Base-by-base conservation (phyloP, 371 early-diverging fungal species). In the Rhizopus microsporus region DNA sequence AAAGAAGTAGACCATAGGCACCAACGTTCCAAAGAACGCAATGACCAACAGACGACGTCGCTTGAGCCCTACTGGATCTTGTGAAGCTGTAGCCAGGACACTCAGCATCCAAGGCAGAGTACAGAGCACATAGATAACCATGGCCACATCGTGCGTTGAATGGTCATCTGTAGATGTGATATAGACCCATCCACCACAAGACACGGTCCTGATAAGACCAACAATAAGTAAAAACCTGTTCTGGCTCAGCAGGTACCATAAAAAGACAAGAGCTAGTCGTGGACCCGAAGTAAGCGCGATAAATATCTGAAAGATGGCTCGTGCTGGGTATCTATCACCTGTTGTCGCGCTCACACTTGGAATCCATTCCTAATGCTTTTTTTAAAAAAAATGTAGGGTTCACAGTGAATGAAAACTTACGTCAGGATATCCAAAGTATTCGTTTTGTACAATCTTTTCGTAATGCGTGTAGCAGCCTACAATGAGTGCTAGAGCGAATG, bases 81-180 rank as follows among this genome's bases (percentile, higher is more conserved):
- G 57, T 6, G 63, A 44, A 6, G 62, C 68, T 3, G 77, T 75
- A 35, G 62, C 73, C 17, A 87, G 56, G 30, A 86, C 75, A 45
- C 87, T 81, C 31, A 85, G 16, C 75, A 88, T 89, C 73, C 89
- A 90, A 6, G 91, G 88, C 44, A 92, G 61, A 3, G 90, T 91
- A 56, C 81, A 80, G 8, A 90, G 46, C 53, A 92, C 66, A 62
- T 92, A 92, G 5, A 81, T 38, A 30, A 88, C 77, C 92, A 92
- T 92, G 60, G 86, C 86, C 46, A 90, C 71, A 57, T 92, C 90
- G 60, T 92, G 92, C 16, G 80, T 77, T 15, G 72, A 60, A 68
- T 88, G 90, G 62, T 90, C 88, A 57, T 92, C 91, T n/a, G 88
- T 83, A 0, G 88, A 88, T 0, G 90, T 92, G 62, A 92, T 77